Base-by-base conservation (phyloP, 768 basidiomycete species). In the Suillus lakei region DNA sequence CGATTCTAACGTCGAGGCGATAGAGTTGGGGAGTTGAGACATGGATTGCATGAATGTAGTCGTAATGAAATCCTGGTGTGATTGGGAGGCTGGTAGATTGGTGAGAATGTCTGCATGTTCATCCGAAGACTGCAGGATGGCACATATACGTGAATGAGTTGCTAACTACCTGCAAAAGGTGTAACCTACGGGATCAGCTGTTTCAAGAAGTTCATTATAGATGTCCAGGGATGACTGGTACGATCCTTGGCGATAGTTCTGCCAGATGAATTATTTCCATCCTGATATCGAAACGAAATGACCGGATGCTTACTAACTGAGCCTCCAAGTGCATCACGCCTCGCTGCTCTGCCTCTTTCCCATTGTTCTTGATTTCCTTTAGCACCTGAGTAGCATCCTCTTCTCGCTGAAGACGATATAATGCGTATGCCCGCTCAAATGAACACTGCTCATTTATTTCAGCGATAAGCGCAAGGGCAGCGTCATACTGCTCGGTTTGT, bases 61-160 rank as follows among this genome's bases (percentile, higher is more conserved):
- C 71, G 86, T 86, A 76, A 93, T 86, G 80, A 97, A 98, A 73
- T 95, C 91, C 64, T 94, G 85, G 73, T 95, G 93, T 65, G 85
- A 84, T 73, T 93, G 88, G 2, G 94, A 85, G 5, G 95, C 94
- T 64, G 87, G 82, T 64, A 96, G 86, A 77, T 98, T 97, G 66
- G 88, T 94, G 44, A 91, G 81, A 73, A 96, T 88, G 74, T 96
- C 95, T 5, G 91, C 86, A 72, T 95, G 87, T 79, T 97, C 95
- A 71, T 96, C 92, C 32, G 93, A 90, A 71, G 89, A 81, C 95
- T 95, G 73, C 51, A 62, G 62, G 69, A 62, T 41, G 64, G 68
- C 39, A 67, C 64, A 34, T 41, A 32, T 23, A 12, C 18, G 39
- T 59, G 30, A 30, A 50, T 62, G 41, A 58, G 61, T 39, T 48